Percentiles rank a stretch among this genome's conserved stretches.
These are phyloP conservation scores for Metrosideros polymorpha DNA, from an alignment of 441 rosid genomes.

Conservation along the genomic window DNA sequence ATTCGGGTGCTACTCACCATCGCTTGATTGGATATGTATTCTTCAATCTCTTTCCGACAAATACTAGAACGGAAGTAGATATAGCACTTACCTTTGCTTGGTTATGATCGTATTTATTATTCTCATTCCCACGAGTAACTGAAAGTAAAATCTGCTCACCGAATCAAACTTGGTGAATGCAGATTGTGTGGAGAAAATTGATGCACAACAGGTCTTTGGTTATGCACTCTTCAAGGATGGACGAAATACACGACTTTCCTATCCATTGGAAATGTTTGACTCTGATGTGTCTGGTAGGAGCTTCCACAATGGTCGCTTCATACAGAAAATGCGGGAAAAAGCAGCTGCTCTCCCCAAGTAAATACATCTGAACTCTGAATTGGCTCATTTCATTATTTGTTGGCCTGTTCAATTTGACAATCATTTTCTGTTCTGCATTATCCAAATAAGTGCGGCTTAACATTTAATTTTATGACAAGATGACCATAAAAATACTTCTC, in stretches of 20 bases:
- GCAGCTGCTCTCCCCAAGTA: constrained; percentile 72
- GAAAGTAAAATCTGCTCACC: background rate
- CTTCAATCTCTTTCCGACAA: background rate
- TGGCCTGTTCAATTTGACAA: background rate
- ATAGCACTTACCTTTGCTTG: background rate
- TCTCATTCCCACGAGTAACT: background rate
- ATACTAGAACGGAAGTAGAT: background rate
- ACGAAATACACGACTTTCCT: constrained; percentile 38
- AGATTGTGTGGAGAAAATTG: constrained; percentile 81
- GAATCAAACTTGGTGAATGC: constrained; percentile 8
- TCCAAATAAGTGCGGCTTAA: background rate
- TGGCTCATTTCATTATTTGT: background rate
- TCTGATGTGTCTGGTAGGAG: constrained; percentile 73
- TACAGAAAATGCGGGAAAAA: constrained; percentile 74
- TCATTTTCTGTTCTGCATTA: background rate
- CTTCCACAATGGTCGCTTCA: constrained; percentile 86
- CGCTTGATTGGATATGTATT: background rate
- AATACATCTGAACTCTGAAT: background rate
- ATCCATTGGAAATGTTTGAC: constrained; percentile 72
- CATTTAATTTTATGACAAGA: background rate
- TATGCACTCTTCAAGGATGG: constrained; percentile 84
- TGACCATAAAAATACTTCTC: background rate
- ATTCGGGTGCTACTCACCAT: background rate
- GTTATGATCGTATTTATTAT: background rate
- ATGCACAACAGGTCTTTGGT: constrained; percentile 69